These are phyloP conservation scores for Saturnispora saitoi DNA, from an alignment of 805 yeast genomes.

Conservation along the genomic window DNA sequence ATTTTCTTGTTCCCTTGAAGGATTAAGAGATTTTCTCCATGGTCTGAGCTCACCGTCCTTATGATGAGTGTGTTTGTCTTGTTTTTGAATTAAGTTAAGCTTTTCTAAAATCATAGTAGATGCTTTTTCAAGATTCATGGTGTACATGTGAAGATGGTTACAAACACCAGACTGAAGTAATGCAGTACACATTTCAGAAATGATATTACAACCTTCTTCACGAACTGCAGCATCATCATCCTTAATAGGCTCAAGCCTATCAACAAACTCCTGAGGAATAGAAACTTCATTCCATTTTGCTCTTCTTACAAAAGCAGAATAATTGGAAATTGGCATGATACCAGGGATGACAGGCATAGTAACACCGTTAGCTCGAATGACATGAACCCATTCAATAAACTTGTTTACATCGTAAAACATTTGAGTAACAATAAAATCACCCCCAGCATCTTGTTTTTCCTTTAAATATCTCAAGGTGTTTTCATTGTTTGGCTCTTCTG, in stretches of 20 bases:
- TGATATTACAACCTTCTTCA: slow-evolving; percentile 72
- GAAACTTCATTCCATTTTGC: slow-evolving; percentile 88
- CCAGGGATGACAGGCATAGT: slow-evolving; percentile 91
- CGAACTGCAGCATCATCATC: slow-evolving; percentile 88
- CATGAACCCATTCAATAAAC: slow-evolving; percentile 74
- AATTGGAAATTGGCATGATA: slow-evolving; percentile 97
- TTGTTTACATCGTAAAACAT: slow-evolving; percentile 92
- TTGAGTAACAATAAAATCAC: slow-evolving; percentile 88
- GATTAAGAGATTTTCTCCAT: slow-evolving; percentile 88
- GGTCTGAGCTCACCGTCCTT: slow-evolving; percentile 39
- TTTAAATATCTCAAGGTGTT: slow-evolving; percentile 55
- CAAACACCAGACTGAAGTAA: slow-evolving; percentile 64
- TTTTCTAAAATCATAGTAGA: slow-evolving; percentile 80
- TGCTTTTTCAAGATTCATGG: slow-evolving; percentile 93
- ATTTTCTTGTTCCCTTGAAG: slow-evolving; percentile 67
- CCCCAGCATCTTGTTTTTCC: slow-evolving; percentile 91
- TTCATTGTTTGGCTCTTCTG: slow-evolving; percentile 63
- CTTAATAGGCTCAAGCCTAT: slow-evolving; percentile 67
- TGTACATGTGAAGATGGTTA: slow-evolving; percentile 88
- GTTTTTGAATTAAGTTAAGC: slow-evolving; percentile 40
- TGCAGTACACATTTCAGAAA: slow-evolving; percentile 74
- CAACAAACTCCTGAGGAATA: slow-evolving; percentile 67
- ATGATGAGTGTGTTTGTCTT: slow-evolving; percentile 16
- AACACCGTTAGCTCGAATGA: slow-evolving; percentile 64
- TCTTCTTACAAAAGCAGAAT: slow-evolving; percentile 84